These are phyloP conservation scores for Colletotrichum filicis DNA, from an alignment of 2,329 filamentous ascomycete species.

Conservation along the genomic window DNA sequence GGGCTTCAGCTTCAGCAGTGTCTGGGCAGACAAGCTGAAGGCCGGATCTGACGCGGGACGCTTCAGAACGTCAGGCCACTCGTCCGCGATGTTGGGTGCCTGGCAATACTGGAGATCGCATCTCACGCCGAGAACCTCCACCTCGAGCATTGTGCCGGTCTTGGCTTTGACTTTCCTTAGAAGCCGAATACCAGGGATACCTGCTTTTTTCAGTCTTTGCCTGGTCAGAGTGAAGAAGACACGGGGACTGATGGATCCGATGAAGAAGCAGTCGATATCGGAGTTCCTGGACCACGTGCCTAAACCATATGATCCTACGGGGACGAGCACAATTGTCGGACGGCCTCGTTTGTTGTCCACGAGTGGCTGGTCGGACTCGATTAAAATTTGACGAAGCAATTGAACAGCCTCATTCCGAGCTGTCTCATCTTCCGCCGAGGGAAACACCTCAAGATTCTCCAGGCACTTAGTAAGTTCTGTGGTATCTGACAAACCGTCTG, in stretches of 20 bases:
- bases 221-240: slow-evolving; percentile 70
- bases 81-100: slow-evolving; percentile 40
- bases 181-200: slow-evolving; percentile 56
- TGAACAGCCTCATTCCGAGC: slow-evolving; percentile 56
- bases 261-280: slow-evolving; percentile 74
- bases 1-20: slow-evolving; percentile 72
- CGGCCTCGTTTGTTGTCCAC: slow-evolving; percentile 32
- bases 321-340: slow-evolving; percentile 60
- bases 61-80: slow-evolving; percentile 59
- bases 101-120: slow-evolving; percentile 76
- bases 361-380: slow-evolving; percentile 43
- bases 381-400: slow-evolving; percentile 55
- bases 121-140: slow-evolving; percentile 67
- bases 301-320: slow-evolving; percentile 75
- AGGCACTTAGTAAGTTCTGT: slow-evolving; percentile 52
- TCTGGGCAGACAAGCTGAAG: slow-evolving; percentile 66
- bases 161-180: slow-evolving; percentile 68
- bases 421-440: slow-evolving; percentile 55
- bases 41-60: slow-evolving; percentile 61
- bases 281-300: slow-evolving; percentile 70
- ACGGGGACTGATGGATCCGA: slow-evolving; percentile 69
- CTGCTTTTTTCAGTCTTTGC: slow-evolving; percentile 63
- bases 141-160: slow-evolving; percentile 72
- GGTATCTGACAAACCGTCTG: slow-evolving; percentile 43
- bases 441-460: slow-evolving; percentile 52